phyloP scores from a whole-genome alignment of 306 rosid species.

The Argentina anserina region DNA sequence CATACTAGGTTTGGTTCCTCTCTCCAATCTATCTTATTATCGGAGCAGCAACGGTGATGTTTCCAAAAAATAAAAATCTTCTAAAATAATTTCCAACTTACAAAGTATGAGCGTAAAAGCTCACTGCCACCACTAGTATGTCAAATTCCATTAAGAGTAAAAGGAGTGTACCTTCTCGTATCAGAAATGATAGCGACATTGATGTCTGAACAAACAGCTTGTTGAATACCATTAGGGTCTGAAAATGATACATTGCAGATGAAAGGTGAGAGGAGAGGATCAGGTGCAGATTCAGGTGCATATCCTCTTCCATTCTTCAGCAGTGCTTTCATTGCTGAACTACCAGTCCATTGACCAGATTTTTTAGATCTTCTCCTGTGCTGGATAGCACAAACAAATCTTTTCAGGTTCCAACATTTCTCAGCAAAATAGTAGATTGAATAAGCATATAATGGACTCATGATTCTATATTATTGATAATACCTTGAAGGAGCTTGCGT shows the following conservation, averaged over 20 bases:
- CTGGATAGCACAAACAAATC: constrained; percentile 38
- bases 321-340: constrained; percentile 52
- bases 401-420: constrained; percentile 3
- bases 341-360: constrained; percentile 46
- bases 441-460: background rate
- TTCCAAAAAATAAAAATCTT: background rate
- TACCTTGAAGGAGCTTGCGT: constrained; percentile 75
- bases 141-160: background rate
- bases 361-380: constrained; percentile 61
- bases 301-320: constrained; percentile 35
- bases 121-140: background rate
- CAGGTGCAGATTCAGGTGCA: constrained; percentile 50
- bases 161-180: constrained; percentile 46
- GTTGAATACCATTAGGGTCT: constrained; percentile 23
- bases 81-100: background rate
- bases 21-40: background rate
- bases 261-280: constrained; percentile 77
- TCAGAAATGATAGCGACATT: constrained; percentile 29
- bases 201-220: constrained; percentile 31
- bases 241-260: constrained; percentile 41
- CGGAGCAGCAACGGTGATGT: background rate
- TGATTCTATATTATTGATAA: constrained; percentile 13
- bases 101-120: background rate
- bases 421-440: background rate
- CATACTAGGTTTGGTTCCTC: background rate